phyloP scores from a whole-genome alignment of 2,329 filamentous ascomycete genomes.

The Colletotrichum musicola region DNA sequence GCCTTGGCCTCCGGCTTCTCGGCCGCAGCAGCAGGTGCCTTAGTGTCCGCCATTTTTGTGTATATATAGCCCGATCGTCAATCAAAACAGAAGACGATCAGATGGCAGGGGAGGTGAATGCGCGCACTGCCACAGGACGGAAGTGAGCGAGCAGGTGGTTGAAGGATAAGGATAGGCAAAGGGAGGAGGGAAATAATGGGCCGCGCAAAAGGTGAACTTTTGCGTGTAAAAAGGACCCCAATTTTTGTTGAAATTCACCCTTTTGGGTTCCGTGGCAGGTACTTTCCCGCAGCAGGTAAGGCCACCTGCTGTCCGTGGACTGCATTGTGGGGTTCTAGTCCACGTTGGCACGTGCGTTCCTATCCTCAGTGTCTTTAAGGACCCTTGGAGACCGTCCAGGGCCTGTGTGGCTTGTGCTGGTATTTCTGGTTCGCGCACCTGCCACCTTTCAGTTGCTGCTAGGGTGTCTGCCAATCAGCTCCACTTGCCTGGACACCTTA shows the following conservation, averaged over 20 bases:
- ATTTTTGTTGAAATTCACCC: slow-evolving; percentile 41
- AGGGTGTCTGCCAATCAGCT: neutral
- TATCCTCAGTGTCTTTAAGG: neutral
- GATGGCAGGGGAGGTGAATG: slow-evolving; percentile 25
- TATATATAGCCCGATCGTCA: slow-evolving; percentile 12
- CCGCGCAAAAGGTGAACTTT: slow-evolving; percentile 35
- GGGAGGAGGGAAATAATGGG: slow-evolving; percentile 20
- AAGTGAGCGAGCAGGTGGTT: slow-evolving; percentile 19
- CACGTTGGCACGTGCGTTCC: slow-evolving; percentile 30
- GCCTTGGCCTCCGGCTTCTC: slow-evolving; percentile 58
- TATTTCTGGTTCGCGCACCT: slow-evolving; percentile 22
- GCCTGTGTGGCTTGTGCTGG: neutral
- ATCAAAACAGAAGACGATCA: slow-evolving; percentile 22
- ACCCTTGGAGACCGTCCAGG: slow-evolving; percentile 21
- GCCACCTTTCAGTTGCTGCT: slow-evolving; percentile 11
- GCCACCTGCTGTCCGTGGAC: slow-evolving; percentile 31
- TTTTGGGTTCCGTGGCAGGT: slow-evolving; percentile 39
- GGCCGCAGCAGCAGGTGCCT: slow-evolving; percentile 60
- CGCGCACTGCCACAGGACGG: slow-evolving; percentile 21
- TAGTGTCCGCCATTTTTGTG: slow-evolving; percentile 62
- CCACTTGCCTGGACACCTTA: neutral
- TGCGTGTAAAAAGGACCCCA: slow-evolving; percentile 28
- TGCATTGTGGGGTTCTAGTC: slow-evolving; percentile 34
- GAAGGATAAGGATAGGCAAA: slow-evolving; percentile 39
- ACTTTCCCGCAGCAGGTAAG: slow-evolving; percentile 30